phyloP scores from a whole-genome alignment of 805 yeast genomes.

The Wickerhamomyces pijperi region DNA sequence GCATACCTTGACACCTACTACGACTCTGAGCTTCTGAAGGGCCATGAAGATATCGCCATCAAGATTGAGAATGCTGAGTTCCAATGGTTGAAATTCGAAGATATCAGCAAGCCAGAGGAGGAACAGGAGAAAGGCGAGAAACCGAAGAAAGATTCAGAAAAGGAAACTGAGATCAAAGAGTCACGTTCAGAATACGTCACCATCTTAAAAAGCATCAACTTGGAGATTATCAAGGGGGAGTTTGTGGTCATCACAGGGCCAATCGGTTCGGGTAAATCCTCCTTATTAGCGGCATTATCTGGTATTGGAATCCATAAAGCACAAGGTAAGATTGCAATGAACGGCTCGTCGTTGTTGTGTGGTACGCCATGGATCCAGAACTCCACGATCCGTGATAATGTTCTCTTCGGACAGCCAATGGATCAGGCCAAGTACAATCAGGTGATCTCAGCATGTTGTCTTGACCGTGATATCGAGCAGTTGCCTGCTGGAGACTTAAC shows the following conservation, averaged over 20 bases:
- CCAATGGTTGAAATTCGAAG: slow-evolving; percentile 40
- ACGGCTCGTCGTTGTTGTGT: slow-evolving; percentile 39
- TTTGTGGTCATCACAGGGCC: slow-evolving; percentile 68
- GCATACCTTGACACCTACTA: slow-evolving; percentile 24
- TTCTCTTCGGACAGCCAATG: slow-evolving; percentile 48
- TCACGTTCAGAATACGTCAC: slow-evolving; percentile 20
- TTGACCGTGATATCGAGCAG: slow-evolving; percentile 47
- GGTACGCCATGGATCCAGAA: slow-evolving; percentile 79
- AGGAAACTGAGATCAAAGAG: no score
- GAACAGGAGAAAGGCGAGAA: neutral
- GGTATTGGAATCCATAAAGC: slow-evolving; percentile 56
- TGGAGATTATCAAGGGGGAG: slow-evolving; percentile 51
- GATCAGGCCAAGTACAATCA: slow-evolving; percentile 39
- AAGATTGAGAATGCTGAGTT: slow-evolving; percentile 40
- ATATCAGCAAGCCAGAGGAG: neutral
- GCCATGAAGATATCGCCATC: slow-evolving; percentile 28
- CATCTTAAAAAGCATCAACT: slow-evolving; percentile 31
- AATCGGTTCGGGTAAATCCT: slow-evolving; percentile 74
- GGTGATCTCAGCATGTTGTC: slow-evolving; percentile 52
- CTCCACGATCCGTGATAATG: slow-evolving; percentile 64
- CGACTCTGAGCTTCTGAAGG: slow-evolving; percentile 7
- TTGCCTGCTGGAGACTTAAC: slow-evolving; percentile 68
- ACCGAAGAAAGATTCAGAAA: neutral
- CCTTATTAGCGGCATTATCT: slow-evolving; percentile 55
- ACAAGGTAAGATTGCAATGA: slow-evolving; percentile 33